Evolutionary conservation across 768 basidiomycete species (phyloP).

Genomic region (Ramaria rubella): DNA sequence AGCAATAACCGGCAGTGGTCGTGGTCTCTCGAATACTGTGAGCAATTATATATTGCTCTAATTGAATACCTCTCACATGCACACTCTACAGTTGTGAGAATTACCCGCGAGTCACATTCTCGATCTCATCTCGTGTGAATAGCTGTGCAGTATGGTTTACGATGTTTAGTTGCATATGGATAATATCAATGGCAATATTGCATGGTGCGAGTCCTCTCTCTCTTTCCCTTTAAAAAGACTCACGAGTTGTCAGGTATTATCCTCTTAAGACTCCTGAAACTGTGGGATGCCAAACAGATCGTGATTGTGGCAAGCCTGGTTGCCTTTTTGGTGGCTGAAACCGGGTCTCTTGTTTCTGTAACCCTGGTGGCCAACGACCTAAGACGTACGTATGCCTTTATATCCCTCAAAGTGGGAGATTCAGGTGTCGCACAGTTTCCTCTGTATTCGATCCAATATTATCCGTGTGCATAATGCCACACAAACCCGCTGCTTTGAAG

Average conservation of each 20-base stretch:
- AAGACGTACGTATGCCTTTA: not conserved
- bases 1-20: not conserved
- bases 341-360: not conserved
- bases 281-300: constrained; percentile 21
- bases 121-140: too few species aligned
- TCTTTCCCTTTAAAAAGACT: not conserved
- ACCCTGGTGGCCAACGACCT: not conserved
- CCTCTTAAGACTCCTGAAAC: constrained; percentile 27
- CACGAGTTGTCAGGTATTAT: constrained; percentile 23
- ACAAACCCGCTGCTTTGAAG: not conserved
- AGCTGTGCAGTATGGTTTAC: constrained; percentile 21
- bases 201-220: not conserved
- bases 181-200: constrained; percentile 11
- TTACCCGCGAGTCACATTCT: constrained; percentile 15
- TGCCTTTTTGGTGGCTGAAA: not conserved
- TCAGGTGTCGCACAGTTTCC: not conserved
- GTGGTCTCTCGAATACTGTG: not conserved
- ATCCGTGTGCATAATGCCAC: not conserved
- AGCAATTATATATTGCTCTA: not conserved
- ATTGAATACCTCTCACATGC: not conserved
- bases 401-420: not conserved
- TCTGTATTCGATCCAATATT: not conserved
- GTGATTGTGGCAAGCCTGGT: not conserved
- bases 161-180: constrained; percentile 13
- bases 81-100: constrained; percentile 14